A percentile compares a stretch with the other conserved stretches of the same genome.
Evolutionary conservation across 495 filamentous ascomycete species (phyloP).

Genomic region (Podospora conica): DNA sequence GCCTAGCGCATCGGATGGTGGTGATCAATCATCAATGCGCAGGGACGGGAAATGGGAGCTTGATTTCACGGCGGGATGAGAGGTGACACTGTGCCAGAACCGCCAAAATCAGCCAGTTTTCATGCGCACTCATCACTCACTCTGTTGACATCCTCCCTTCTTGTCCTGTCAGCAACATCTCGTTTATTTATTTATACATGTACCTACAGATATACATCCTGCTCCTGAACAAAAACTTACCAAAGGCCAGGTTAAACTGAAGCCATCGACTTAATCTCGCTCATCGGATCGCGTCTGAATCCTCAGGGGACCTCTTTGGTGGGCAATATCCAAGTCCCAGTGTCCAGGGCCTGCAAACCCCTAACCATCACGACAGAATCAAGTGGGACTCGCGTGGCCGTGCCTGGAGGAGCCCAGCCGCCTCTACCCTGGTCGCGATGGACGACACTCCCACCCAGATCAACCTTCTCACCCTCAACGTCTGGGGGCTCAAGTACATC

Average conservation of each 20-base stretch:
- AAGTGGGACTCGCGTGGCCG: too few relatives aligned
- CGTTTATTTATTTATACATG: too few relatives aligned
- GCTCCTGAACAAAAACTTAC: neutral
- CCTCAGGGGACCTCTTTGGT: neutral
- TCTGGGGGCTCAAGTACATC: constrained; percentile 92
- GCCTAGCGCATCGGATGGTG: neutral
- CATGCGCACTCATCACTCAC: neutral
- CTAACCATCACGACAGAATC: neutral
- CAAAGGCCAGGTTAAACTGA: neutral
- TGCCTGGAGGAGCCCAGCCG: neutral
- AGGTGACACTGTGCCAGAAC: neutral
- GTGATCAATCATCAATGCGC: neutral
- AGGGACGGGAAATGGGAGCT: neutral
- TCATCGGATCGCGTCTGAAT: neutral
- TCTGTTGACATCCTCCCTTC: too few relatives aligned
- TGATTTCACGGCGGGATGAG: neutral
- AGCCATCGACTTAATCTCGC: neutral
- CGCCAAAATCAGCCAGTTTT: neutral
- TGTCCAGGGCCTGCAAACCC: neutral
- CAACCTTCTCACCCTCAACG: constrained; percentile 81
- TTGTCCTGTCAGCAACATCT: neutral
- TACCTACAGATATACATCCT: neutral
- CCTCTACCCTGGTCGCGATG: constrained; percentile 19
- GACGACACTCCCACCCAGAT: constrained; percentile 46
- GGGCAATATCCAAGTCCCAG: neutral